Percentiles rank a stretch among this genome's conserved stretches.
Evolutionary conservation across 116 monocot genomes (phyloP).

Genomic region (Iris pallida): DNA sequence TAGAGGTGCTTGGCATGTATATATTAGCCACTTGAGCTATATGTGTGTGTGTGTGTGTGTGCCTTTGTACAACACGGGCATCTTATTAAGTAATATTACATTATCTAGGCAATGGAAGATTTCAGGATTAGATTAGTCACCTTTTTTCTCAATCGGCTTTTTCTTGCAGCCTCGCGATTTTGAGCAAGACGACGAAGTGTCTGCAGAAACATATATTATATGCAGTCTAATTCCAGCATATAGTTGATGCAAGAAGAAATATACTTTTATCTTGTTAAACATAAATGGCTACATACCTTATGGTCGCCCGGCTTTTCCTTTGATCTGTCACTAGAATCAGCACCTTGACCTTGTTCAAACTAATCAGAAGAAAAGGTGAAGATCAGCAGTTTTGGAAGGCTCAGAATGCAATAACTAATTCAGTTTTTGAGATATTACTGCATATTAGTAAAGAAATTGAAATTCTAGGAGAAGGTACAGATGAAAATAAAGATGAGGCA

Average conservation of each 20-base stretch:
- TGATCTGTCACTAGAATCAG: constrained; percentile 87
- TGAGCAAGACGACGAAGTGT: constrained; percentile 73
- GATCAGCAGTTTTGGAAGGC: neutral
- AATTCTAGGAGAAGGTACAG: neutral
- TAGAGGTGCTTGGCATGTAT: no score
- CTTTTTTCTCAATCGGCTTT: constrained; percentile 80
- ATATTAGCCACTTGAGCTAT: no score
- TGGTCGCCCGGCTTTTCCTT: constrained; percentile 75
- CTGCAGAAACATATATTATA: constrained; percentile 19
- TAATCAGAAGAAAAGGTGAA: constrained; percentile 21
- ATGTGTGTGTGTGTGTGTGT: no score
- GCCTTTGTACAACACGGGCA: no score
- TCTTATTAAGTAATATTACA: no score
- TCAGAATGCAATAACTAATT: neutral
- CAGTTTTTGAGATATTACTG: neutral
- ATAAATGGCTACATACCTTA: constrained; percentile 36
- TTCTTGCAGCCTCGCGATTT: constrained; percentile 87
- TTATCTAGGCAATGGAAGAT: no score
- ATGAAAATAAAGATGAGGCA: no score
- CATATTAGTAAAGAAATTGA: neutral
- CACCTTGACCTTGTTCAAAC: constrained; percentile 58
- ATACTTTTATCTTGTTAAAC: neutral
- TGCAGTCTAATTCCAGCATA: neutral
- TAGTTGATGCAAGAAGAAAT: neutral
- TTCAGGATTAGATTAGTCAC: constrained; percentile 16